These are phyloP conservation scores for Heterobasidion annosum DNA, from an alignment of 1,284 basidiomycete genomes.

Conservation along the genomic window DNA sequence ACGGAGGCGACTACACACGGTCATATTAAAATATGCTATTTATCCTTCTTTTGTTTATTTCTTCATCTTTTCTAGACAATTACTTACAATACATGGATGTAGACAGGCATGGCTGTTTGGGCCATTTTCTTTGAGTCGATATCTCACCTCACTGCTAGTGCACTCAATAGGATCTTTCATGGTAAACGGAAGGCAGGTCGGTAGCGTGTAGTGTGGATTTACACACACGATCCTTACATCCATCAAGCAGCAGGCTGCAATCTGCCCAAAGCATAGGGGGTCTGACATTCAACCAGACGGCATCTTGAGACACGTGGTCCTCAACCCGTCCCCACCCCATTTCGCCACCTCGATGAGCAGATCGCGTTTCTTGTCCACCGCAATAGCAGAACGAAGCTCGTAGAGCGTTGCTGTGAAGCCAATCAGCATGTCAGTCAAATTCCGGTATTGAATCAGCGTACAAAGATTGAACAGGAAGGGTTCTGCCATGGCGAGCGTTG, in stretches of 20 bases:
- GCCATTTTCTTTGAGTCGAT: too few relatives aligned
- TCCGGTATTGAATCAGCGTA: conserved; percentile 23
- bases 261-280: too few relatives aligned
- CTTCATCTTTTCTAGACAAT: neutral
- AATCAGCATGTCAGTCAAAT: neutral
- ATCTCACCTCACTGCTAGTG: too few relatives aligned
- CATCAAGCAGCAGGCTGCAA: too few relatives aligned
- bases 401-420: conserved; percentile 61
- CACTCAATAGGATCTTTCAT: too few relatives aligned
- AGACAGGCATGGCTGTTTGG: too few relatives aligned
- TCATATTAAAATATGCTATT: neutral
- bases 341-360: conserved; percentile 67
- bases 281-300: conserved; percentile 20
- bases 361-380: conserved; percentile 63
- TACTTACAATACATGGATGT: too few relatives aligned
- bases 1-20: neutral
- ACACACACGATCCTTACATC: too few relatives aligned
- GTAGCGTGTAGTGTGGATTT: too few relatives aligned
- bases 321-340: conserved; percentile 76
- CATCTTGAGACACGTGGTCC: conserved; percentile 73
- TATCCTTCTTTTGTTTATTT: neutral
- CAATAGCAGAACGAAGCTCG: conserved; percentile 62
- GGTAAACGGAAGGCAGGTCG: too few relatives aligned
- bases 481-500: conserved; percentile 62
- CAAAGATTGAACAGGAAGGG: conserved; percentile 78